These are phyloP conservation scores for Fraxinus sp. DNA, from an alignment of 305 asterid species.

Conservation along the genomic window DNA sequence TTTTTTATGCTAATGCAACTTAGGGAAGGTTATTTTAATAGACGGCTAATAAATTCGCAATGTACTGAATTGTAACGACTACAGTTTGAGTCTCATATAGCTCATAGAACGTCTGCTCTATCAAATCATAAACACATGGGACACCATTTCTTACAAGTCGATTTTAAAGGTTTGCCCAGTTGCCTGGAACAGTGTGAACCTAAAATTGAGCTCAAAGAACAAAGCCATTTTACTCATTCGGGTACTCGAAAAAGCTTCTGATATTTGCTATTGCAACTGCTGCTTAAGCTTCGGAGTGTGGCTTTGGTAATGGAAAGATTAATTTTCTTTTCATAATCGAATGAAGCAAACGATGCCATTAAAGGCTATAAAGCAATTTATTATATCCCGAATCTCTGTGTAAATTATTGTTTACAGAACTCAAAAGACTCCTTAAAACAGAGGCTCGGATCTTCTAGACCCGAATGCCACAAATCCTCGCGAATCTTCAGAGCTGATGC, in stretches of 20 bases:
- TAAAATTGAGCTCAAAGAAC: not conserved
- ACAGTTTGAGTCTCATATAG: not conserved
- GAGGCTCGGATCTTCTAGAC: not conserved
- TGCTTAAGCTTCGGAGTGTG: not conserved
- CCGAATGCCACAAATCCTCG: conserved; percentile 29
- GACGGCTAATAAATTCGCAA: not conserved
- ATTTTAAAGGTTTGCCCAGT: not conserved
- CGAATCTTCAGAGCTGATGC: conserved; percentile 46
- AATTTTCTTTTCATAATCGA: not conserved
- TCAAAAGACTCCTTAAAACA: not conserved
- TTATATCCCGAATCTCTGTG: not conserved
- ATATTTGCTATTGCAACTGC: not conserved
- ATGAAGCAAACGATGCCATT: not conserved
- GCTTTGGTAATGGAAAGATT: not conserved
- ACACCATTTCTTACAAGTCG: not conserved
- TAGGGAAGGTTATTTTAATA: not conserved
- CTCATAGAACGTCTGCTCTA: not conserved
- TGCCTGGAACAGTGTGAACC: not conserved
- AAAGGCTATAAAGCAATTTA: not conserved
- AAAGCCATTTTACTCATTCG: not conserved
- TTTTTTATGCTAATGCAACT: not conserved
- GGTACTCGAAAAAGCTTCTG: not conserved
- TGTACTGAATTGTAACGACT: not conserved
- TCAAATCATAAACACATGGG: not conserved
- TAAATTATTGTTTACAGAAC: not conserved